Conservation (phyloP, 108 stramenopile genomes). For the Fragilaria crotonensis region DNA sequence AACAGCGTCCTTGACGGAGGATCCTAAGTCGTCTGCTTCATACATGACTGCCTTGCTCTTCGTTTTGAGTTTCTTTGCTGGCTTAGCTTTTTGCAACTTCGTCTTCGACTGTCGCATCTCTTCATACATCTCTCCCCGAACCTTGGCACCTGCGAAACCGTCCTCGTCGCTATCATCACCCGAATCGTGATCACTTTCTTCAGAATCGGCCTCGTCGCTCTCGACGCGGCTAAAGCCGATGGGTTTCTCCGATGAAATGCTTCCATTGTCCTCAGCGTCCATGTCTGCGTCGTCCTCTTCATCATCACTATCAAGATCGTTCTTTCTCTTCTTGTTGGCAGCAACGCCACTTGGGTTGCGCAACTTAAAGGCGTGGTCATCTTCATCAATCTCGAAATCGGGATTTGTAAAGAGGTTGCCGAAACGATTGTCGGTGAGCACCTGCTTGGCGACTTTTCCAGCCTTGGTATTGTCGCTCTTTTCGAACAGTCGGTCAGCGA, state of each 20-base stretch:
- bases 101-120: slow-evolving; percentile 24
- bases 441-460: slow-evolving; percentile 56
- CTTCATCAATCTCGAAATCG: slow-evolving; percentile 95
- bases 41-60: slow-evolving; percentile 47
- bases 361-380: slow-evolving; percentile 88
- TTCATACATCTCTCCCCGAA: slow-evolving; percentile 69
- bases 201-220: slow-evolving; percentile 24
- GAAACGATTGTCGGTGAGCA: slow-evolving; percentile 94
- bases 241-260: slow-evolving; percentile 14
- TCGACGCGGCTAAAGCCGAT: slow-evolving; percentile 27
- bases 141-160: slow-evolving; percentile 76
- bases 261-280: slow-evolving; percentile 13
- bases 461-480: slow-evolving; percentile 69
- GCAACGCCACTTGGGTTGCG: slow-evolving; percentile 91
- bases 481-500: slow-evolving; percentile 63
- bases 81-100: slow-evolving; percentile 17
- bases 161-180: slow-evolving; percentile 57
- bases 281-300: slow-evolving; percentile 44
- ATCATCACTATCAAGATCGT: slow-evolving; percentile 84
- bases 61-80: slow-evolving; percentile 19
- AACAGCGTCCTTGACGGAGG: slow-evolving; percentile 28
- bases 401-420: slow-evolving; percentile 85
- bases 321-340: slow-evolving; percentile 40
- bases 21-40: slow-evolving; percentile 57
- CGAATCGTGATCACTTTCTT: slow-evolving; percentile 25